Conservation (phyloP, 495 filamentous ascomycete species). For the Aspergillus avenaceus region DNA sequence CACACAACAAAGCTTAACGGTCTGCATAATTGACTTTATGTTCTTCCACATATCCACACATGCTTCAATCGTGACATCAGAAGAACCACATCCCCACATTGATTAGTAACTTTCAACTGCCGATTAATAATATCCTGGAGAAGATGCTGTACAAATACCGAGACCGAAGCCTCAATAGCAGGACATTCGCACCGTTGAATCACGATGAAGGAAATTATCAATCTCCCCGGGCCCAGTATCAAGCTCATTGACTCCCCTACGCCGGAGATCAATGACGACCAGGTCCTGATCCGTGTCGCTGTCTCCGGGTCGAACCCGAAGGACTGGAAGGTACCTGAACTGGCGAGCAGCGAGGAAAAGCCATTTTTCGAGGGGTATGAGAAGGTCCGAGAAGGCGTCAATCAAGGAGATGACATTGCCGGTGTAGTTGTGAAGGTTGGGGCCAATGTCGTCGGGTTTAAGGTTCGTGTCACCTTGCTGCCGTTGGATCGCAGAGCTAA, state of each 20-base stretch:
- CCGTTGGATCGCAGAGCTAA: too few relatives aligned
- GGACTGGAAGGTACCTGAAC: conserved; percentile 60
- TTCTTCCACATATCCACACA: too few relatives aligned
- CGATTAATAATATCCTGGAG: too few relatives aligned
- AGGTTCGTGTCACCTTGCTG: conserved; percentile 8
- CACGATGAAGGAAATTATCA: conserved; percentile 23
- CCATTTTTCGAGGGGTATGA: conserved; percentile 8
- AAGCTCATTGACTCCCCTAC: conserved; percentile 28
- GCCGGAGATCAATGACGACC: conserved; percentile 55
- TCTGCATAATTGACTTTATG: too few relatives aligned
- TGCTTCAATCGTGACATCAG: too few relatives aligned
- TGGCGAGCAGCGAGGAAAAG: conserved; percentile 5
- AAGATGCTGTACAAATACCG: too few relatives aligned
- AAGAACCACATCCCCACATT: too few relatives aligned
- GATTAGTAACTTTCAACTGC: too few relatives aligned
- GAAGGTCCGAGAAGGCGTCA: conserved; percentile 22
- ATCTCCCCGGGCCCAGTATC: conserved; percentile 6
- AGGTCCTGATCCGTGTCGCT: conserved; percentile 68
- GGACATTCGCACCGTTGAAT: too few relatives aligned
- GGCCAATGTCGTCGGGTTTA: conserved; percentile 56
- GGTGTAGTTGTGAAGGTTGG: conserved; percentile 61
- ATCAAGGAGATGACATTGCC: conserved; percentile 70
- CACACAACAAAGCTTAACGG: too few relatives aligned
- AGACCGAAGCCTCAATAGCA: too few relatives aligned
- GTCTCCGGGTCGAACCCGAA: conserved; percentile 74